These are phyloP conservation scores for Cyclotella kingstonii DNA, from an alignment of 108 stramenopile genomes.

Conservation along the genomic window DNA sequence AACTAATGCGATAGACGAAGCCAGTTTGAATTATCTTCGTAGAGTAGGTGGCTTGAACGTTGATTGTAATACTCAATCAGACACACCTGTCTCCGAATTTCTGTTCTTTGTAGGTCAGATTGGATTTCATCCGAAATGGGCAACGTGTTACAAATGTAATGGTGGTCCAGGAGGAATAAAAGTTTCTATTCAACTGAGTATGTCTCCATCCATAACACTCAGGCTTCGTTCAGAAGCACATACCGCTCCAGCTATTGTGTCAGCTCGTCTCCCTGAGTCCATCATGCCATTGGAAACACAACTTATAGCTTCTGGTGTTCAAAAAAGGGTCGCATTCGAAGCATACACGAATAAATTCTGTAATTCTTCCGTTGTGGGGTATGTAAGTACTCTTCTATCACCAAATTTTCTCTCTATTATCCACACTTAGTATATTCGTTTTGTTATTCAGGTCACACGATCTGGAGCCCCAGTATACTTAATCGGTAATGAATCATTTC, in stretches of 20 bases:
- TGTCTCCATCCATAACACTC: background rate
- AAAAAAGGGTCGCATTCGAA: conserved; percentile 68
- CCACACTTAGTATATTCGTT: background rate
- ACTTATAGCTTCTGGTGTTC: conserved; percentile 49
- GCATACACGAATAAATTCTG: conserved; percentile 35
- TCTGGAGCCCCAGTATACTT: conserved; percentile 62
- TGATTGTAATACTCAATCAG: conserved; percentile 2
- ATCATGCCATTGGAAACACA: conserved; percentile 70
- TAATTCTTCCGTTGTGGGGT: conserved; percentile 50
- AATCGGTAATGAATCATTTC: conserved; percentile 58
- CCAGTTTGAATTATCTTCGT: conserved; percentile 2
- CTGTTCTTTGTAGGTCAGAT: conserved; percentile 64
- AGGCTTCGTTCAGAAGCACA: conserved; percentile 47
- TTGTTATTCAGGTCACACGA: conserved; percentile 34
- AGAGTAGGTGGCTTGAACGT: conserved; percentile 42
- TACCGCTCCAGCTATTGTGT: conserved; percentile 47
- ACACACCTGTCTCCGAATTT: background rate
- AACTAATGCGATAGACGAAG: conserved; percentile 3
- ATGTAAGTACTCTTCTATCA: conserved; percentile 17
- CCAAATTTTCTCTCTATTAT: background rate
- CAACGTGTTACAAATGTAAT: conserved; percentile 36
- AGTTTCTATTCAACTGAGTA: conserved; percentile 26
- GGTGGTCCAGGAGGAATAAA: conserved; percentile 22
- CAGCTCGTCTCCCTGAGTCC: conserved; percentile 64
- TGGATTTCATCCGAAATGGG: conserved; percentile 65